A percentile compares a stretch with the other conserved stretches of the same genome.
Conservation (phyloP, 148 eudicot species). For the Spergularia bocconei region DNA sequence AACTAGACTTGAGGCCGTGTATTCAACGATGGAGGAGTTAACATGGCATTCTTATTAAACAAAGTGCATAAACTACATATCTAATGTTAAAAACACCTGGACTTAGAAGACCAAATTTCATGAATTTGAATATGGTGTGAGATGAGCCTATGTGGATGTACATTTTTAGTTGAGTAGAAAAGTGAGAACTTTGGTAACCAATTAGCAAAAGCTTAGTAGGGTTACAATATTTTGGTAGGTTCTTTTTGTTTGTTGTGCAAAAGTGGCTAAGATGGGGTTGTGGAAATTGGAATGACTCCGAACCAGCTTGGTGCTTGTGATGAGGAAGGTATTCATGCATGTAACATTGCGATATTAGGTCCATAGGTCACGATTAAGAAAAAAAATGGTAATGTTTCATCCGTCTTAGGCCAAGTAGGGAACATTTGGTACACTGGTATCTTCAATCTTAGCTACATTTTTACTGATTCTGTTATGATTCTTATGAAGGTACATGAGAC, state of each 20-base stretch:
- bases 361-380: neutral
- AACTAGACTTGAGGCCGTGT: too few relatives aligned
- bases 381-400: neutral
- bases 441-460: neutral
- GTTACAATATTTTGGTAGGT: too few relatives aligned
- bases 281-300: neutral
- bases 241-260: neutral
- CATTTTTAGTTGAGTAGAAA: neutral
- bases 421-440: neutral
- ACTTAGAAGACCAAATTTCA: neutral
- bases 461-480: neutral
- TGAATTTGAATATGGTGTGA: neutral
- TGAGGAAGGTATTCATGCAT: neutral
- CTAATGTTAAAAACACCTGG: too few relatives aligned
- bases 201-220: too few relatives aligned
- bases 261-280: neutral
- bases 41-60: too few relatives aligned
- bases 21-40: too few relatives aligned
- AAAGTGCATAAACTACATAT: too few relatives aligned
- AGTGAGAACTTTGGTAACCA: too few relatives aligned
- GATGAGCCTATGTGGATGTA: neutral
- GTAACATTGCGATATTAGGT: neutral
- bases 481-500: neutral
- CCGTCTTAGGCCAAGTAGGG: neutral
- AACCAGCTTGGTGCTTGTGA: neutral